Percentiles rank a stretch among this genome's conserved stretches.
Conservation (phyloP, 176 grass and related monocot species). For the Poa annua region DNA sequence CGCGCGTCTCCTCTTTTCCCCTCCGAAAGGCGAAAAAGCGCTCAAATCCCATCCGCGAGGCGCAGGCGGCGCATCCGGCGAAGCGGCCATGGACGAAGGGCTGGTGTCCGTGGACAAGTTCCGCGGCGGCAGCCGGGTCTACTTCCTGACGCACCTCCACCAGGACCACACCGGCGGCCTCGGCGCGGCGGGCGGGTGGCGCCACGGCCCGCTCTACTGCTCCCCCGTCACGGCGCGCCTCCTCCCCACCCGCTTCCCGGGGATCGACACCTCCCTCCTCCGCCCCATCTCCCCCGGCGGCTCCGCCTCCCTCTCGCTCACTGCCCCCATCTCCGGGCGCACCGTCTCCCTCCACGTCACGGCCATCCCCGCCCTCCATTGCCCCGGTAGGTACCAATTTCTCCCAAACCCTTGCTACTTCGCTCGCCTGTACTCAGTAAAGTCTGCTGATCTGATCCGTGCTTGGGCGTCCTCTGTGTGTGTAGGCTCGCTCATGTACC, state of each 20-base stretch:
- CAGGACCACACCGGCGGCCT: constrained; percentile 84
- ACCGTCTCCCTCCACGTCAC: constrained; percentile 60
- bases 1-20: background rate
- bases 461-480: background rate
- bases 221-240: constrained; percentile 72
- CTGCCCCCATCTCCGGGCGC: constrained; percentile 31
- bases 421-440: background rate
- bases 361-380: constrained; percentile 76
- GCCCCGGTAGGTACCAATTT: constrained; percentile 49
- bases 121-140: constrained; percentile 55
- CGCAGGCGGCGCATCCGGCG: background rate
- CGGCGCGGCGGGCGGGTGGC: constrained; percentile 50
- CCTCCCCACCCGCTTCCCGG: constrained; percentile 67
- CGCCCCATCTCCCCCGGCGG: constrained; percentile 51
- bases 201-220: constrained; percentile 78
- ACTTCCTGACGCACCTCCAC: constrained; percentile 97
- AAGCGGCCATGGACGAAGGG: constrained; percentile 55
- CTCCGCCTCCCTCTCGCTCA: constrained; percentile 47
- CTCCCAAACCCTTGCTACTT: background rate
- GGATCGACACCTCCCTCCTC: constrained; percentile 70
- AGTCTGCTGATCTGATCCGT: background rate
- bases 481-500: constrained; percentile 83
- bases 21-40: background rate
- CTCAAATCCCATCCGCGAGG: background rate
- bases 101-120: constrained; percentile 72